Base-by-base conservation (phyloP, 2,329 filamentous ascomycete genomes). In the Onygenales sp. region DNA sequence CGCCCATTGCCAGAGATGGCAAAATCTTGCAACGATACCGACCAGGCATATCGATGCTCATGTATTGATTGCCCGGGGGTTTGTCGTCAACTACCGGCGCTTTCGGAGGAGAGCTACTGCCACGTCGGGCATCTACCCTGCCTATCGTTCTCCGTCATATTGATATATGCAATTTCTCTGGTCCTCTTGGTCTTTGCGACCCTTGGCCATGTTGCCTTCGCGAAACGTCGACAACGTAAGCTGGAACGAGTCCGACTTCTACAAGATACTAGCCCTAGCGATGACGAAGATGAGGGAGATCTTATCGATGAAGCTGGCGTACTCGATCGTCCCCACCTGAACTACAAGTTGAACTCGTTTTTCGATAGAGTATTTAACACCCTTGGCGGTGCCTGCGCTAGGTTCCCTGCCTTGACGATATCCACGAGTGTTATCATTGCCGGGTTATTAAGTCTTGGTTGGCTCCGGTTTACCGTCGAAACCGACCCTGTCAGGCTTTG, bases 211-310 rank as follows among this genome's bases (percentile, higher is more conserved):
- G 77, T 88, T 42, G 85, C 84, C 2, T 94, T 87, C 72, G 82
- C 79, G 54, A 85, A 83, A 61, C 87, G 89, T 64, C 79, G 83
- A 13, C 79, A 82, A 66, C 83, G 84, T 57, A 88, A 87, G 61
- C 87, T 84, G 51, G 90, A 96, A 69, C 79, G 89, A 17, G 79
- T 94, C n/a, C 83, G 90, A 54, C 76, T 98, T 4, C 77, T 98
- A 34, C 90, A 95, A 63, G 92, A 95, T 62, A 79, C 87, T 0
- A 79, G 83, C 10, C 85, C 85, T 7, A 94, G 88, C 63, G 92
- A 97, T 58, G 91, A 97, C 55, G 93, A 98, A 59, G 92, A 96
- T 57, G 92, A 96, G 64, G 90, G 87, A 2, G 89, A 95, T 56
- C 79, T 91, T 51, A 82, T 93, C 3, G 82, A 87, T 60, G 86